phyloP scores from a whole-genome alignment of 495 filamentous ascomycete genomes.

The Oleoguttula mirabilis region DNA sequence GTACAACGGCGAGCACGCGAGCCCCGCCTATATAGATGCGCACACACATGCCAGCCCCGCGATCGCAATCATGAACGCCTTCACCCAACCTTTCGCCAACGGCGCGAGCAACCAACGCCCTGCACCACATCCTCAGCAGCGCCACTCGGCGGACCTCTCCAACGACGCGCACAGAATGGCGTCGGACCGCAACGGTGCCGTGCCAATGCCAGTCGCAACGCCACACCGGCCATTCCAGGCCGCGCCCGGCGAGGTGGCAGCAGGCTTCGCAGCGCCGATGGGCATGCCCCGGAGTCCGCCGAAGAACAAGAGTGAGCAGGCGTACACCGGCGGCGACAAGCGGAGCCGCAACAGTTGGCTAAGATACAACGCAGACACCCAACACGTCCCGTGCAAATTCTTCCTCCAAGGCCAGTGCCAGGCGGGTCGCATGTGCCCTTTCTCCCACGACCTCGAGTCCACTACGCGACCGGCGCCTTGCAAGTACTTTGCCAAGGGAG shows the following conservation, averaged over 20 bases:
- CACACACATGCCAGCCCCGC: too few relatives aligned
- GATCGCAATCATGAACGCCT: constrained; percentile 6
- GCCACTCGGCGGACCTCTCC: constrained; percentile 9
- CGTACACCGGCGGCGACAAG: not conserved
- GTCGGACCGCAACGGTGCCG: constrained; percentile 24
- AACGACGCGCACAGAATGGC: constrained; percentile 15
- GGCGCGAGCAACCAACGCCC: not conserved
- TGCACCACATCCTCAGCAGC: not conserved
- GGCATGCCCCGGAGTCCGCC: constrained; percentile 71
- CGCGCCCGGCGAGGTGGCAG: constrained; percentile 26
- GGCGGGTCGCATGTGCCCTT: constrained; percentile 89
- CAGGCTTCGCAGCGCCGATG: constrained; percentile 41
- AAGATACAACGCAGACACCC: constrained; percentile 59
- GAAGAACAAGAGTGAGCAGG: constrained; percentile 57
- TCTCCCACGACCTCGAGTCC: constrained; percentile 77
- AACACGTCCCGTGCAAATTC: constrained; percentile 99
- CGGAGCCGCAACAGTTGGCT: too few relatives aligned
- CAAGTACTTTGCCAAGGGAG: constrained; percentile 99
- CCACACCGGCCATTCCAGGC: constrained; percentile 18
- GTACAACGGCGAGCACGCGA: too few relatives aligned
- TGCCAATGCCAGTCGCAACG: constrained; percentile 24
- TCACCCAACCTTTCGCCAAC: constrained; percentile 1
- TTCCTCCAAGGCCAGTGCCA: constrained; percentile 92
- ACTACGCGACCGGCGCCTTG: constrained; percentile 73
- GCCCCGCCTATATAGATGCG: too few relatives aligned